Base-by-base conservation (phyloP, 2,329 filamentous ascomycete species). In the Didymosphaeria variabile region DNA sequence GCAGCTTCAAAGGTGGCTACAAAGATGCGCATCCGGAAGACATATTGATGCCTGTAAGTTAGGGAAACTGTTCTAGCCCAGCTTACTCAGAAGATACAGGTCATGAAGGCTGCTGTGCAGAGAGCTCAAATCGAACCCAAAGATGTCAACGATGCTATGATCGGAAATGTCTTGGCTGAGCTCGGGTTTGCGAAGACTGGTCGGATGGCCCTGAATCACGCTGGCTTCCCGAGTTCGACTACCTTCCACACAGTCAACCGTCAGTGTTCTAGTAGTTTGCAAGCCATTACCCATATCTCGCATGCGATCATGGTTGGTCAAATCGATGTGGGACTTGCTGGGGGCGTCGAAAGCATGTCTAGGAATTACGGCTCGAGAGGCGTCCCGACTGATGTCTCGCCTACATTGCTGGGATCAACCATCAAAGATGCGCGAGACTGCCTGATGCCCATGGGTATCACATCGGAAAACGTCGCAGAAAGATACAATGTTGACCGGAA, bases 391-490 rank as follows among this genome's bases (percentile, higher is more conserved):
- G 87, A 89, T 38, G 79, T 87, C 62, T 89, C 91, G 7, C 94
- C 97, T 79, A 89, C 93, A 77, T 88, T 91, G 63, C 87, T 89
- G 58, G 87, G 97, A 59, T 83, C 91, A 49, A 79, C 81, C 63
- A 90, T 86, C 81, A 91, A 93, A 76, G 92, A 97, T 76, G 87
- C 93, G 0, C 81, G 82, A 46, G 94, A 98, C 81, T 95, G 93
- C 84, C 87, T 94, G 86, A 88, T 93, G 85, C 91, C 94, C 63
- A 99, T 99, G 95, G 94, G 95, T n/a, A 95, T 97, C 86, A 98
- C 95, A 1, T 94, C 91, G 60, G 94, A 99, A 84, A 98, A 97
- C 75, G 93, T 99, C 21, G 92, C 90, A 68, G 87, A 88, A 57
- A 94, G 97, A 81, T 98, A 97, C 77, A 86, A 89, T 70, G 88